Evolutionary conservation across 2,329 filamentous ascomycete species (phyloP).

Genomic region (Periconia digitata): DNA sequence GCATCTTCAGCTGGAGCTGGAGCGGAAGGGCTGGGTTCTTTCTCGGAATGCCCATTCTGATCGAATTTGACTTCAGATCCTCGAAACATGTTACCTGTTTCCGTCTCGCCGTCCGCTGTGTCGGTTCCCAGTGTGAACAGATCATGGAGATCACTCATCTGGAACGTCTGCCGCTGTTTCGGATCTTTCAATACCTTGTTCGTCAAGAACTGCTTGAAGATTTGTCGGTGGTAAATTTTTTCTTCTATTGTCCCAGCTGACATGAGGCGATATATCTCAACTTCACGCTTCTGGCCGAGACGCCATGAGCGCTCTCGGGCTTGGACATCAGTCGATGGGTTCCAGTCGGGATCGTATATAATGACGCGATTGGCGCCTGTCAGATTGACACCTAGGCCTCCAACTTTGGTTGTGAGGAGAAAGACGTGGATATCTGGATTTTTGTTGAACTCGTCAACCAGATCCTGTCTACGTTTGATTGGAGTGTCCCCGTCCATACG

Average conservation of each 20-base stretch:
- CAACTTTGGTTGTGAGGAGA: slow-evolving; percentile 91
- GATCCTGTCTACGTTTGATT: slow-evolving; percentile 81
- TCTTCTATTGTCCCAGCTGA: slow-evolving; percentile 97
- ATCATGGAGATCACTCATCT: slow-evolving; percentile 86
- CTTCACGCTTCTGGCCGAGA: slow-evolving; percentile 89
- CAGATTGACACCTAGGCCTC: slow-evolving; percentile 88
- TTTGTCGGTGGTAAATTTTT: slow-evolving; percentile 98
- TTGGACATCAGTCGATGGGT: slow-evolving; percentile 93
- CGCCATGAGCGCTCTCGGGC: slow-evolving; percentile 95
- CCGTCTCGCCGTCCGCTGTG: slow-evolving; percentile 66
- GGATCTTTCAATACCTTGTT: slow-evolving; percentile 96
- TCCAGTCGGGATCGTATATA: slow-evolving; percentile 99
- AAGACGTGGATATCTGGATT: slow-evolving; percentile 81
- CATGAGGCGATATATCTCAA: slow-evolving; percentile 97
- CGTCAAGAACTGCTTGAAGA: slow-evolving; percentile 96
- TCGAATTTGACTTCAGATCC: slow-evolving; percentile 75
- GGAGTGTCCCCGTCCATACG: slow-evolving; percentile 94
- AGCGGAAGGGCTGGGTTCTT: slow-evolving; percentile 14
- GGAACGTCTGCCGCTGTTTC: slow-evolving; percentile 88
- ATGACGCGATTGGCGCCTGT: slow-evolving; percentile 95
- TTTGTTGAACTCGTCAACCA: slow-evolving; percentile 93
- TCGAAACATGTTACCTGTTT: slow-evolving; percentile 84
- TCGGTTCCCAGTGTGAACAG: slow-evolving; percentile 78
- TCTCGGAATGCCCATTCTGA: slow-evolving; percentile 15
- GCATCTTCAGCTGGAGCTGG: slow-evolving; percentile 18